Conservation (phyloP, 2,329 filamentous ascomycete species). For the Calonectria pseudoreteaudii region DNA sequence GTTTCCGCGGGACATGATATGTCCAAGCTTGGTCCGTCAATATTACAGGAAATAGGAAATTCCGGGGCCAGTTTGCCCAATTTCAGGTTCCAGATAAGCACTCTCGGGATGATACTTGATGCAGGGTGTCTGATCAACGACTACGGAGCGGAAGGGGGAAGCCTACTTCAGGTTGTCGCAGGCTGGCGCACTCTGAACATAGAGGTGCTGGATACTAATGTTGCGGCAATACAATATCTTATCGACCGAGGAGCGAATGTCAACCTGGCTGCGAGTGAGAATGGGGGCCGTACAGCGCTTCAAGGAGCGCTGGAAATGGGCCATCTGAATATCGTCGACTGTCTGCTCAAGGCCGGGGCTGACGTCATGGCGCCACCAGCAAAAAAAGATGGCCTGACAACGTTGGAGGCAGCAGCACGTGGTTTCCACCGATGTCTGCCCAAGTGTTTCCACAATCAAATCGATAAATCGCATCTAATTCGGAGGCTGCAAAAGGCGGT, state of each 20-base stretch:
- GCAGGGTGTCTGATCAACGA: neutral
- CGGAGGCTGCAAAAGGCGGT: neutral
- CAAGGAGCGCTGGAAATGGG: neutral
- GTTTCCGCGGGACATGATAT: neutral
- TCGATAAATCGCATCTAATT: neutral
- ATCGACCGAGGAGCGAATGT: neutral
- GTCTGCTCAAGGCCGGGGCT: neutral
- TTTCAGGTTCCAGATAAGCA: neutral
- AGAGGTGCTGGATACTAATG: neutral
- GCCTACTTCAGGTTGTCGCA: neutral
- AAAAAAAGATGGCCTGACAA: neutral
- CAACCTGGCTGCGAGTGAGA: neutral
- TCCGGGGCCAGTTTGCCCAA: no score
- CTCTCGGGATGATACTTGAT: neutral
- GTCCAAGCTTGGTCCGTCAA: neutral
- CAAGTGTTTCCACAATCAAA: neutral
- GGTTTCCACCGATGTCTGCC: neutral
- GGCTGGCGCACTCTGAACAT: accelerated
- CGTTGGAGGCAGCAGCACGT: neutral
- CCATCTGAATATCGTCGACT: neutral
- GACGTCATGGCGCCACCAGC: neutral
- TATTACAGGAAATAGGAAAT: neutral
- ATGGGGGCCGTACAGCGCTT: neutral
- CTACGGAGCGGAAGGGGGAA: neutral
- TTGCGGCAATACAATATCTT: neutral